phyloP scores from a whole-genome alignment of 1,284 basidiomycete genomes.

The Cystobasidiaceae sp. region DNA sequence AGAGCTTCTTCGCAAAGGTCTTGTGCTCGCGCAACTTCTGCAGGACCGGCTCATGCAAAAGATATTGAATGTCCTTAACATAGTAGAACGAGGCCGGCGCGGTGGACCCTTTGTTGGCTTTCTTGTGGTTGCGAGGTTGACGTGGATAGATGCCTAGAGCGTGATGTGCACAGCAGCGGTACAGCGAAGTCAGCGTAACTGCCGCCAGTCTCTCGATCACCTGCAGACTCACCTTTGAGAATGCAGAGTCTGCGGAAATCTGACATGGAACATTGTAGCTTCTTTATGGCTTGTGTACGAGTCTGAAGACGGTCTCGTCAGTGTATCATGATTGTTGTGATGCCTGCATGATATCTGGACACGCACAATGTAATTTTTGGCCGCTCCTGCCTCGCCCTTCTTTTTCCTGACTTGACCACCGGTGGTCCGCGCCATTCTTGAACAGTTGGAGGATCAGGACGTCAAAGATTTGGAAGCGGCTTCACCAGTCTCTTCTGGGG shows the following conservation, averaged over 20 bases:
- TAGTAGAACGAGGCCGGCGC: conserved; percentile 98
- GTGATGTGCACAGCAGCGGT: too few species aligned
- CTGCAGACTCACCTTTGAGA: conserved; percentile 87
- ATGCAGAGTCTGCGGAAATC: conserved; percentile 98
- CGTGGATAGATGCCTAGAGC: conserved; percentile 97
- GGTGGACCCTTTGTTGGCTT: conserved; percentile 95
- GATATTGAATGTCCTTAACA: conserved; percentile 94
- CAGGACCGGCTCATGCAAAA: conserved; percentile 95
- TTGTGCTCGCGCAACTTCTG: conserved; percentile 95
- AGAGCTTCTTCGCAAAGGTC: conserved; percentile 95
- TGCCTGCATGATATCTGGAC: too few species aligned
- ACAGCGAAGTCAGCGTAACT: too few species aligned
- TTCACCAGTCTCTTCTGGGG: too few species aligned
- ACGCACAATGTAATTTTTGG: conserved; percentile 73
- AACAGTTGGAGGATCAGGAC: too few species aligned
- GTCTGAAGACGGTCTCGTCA: conserved; percentile 50
- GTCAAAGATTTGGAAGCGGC: not conserved
- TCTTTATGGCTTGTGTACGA: conserved; percentile 64
- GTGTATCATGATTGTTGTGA: not conserved
- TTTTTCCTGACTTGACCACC: conserved; percentile 37
- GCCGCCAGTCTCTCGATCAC: too few species aligned
- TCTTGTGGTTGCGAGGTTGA: conserved; percentile 85
- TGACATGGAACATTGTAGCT: conserved; percentile 88
- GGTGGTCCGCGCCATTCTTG: conserved; percentile 24
- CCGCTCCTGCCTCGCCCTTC: conserved; percentile 52